Conservation (phyloP, 176 grass and related monocot species). For the Rhynchospora tenuis region DNA sequence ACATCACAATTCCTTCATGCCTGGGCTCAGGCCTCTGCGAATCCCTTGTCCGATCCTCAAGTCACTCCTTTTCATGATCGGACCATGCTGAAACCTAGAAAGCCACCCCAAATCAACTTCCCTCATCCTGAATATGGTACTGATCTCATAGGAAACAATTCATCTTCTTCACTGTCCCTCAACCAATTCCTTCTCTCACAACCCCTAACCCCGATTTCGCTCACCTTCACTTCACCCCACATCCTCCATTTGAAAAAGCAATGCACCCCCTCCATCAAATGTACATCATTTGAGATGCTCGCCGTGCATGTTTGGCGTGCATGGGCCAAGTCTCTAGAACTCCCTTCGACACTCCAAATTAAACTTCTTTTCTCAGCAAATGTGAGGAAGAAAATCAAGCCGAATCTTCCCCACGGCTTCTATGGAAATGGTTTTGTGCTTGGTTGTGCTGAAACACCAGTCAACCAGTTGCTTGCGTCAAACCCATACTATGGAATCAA, state of each 20-base stretch:
- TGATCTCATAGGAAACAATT: not conserved
- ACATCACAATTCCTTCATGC: constrained; percentile 80
- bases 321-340: constrained; percentile 61
- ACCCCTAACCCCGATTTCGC: constrained; percentile 46
- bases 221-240: constrained; percentile 64
- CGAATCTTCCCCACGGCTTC: constrained; percentile 62
- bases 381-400: constrained; percentile 45
- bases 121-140: constrained; percentile 63
- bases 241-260: constrained; percentile 63
- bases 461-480: constrained; percentile 20
- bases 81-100: constrained; percentile 49
- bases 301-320: constrained; percentile 81
- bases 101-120: constrained; percentile 56
- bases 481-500: constrained; percentile 28
- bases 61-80: constrained; percentile 47
- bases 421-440: constrained; percentile 96
- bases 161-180: constrained; percentile 21
- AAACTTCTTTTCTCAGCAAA: constrained; percentile 95
- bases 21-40: constrained; percentile 48
- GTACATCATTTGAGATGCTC: constrained; percentile 88
- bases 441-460: constrained; percentile 67
- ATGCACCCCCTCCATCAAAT: constrained; percentile 47
- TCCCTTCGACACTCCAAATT: constrained; percentile 39
- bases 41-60: not conserved
- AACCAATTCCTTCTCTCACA: constrained; percentile 38